These are phyloP conservation scores for Stachybotrys elegans DNA, from an alignment of 2,329 filamentous ascomycete genomes.

Conservation along the genomic window DNA sequence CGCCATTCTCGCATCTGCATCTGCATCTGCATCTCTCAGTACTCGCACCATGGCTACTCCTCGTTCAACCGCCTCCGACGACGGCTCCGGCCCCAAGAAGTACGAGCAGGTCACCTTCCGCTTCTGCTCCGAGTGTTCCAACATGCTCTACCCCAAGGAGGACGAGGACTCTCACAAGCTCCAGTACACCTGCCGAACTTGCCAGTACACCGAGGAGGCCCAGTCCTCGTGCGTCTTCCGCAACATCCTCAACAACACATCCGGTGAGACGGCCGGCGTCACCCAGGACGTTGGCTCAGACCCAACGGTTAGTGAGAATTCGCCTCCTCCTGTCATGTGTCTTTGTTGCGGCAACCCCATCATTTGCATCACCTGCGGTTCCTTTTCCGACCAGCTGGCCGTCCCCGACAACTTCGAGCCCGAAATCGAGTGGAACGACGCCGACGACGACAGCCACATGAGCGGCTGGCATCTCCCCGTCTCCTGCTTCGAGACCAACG, in stretches of 20 bases:
- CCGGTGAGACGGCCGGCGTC: constrained; percentile 93
- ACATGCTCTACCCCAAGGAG: constrained; percentile 97
- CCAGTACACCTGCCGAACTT: constrained; percentile 94
- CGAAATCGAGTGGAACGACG: constrained; percentile 8
- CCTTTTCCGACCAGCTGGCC: constrained; percentile 17
- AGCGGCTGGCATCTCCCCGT: no score
- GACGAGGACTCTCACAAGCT: constrained; percentile 78
- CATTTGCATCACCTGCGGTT: constrained; percentile 34
- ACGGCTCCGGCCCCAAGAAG: constrained; percentile 41
- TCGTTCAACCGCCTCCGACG: constrained; percentile 41
- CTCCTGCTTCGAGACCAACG: constrained; percentile 22
- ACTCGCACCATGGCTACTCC: constrained; percentile 50
- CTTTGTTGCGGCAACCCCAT: constrained; percentile 41
- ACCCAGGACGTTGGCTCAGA: constrained; percentile 96
- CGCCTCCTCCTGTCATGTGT: constrained; percentile 37
- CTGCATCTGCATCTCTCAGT: no score
- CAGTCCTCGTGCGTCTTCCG: constrained; percentile 90
- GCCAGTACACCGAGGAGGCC: constrained; percentile 83
- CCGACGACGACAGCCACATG: constrained; percentile 20
- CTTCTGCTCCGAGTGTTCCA: constrained; percentile 98
- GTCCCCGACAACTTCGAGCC: constrained; percentile 11
- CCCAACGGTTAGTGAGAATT: constrained; percentile 93
- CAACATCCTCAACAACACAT: constrained; percentile 85
- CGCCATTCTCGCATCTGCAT: no score
- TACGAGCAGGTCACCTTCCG: constrained; percentile 87